Base-by-base conservation (phyloP, 2,329 filamentous ascomycete genomes). In the Eurotiales sp. region DNA sequence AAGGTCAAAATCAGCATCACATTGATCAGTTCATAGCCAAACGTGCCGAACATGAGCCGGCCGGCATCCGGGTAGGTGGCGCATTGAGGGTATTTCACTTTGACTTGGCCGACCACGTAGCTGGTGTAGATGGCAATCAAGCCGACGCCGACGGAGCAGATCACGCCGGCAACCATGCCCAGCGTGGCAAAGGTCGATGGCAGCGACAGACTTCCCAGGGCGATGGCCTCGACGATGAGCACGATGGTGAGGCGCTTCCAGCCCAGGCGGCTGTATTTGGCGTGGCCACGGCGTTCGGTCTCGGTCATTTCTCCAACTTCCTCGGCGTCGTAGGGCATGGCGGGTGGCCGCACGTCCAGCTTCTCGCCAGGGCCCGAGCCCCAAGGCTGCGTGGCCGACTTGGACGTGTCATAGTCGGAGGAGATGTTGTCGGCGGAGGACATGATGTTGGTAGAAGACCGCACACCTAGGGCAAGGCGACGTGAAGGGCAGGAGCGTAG, bases 241-340 rank as follows among this genome's bases (percentile, higher is more conserved):
- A 76, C 73, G 17, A 77, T 64, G 1, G 74, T 77, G 32, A 77
- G 63, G 19, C 73, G 70, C 59, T 77, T 76, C 77, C 78, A 81
- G 46, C 77, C 70, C 22, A 78, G 64, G 17, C 53, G 50, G 22
- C 43, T 50, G 21, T 42, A 55, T 30, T 55, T 55, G 30, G 41
- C 32, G 40, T 52, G 53, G 11, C 53, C 53, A 14, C 52, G 52
- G 21, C 53, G 50, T 30, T 55, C 53, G 44, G 40, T 36, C 53
- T 52, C 53, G 0, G 53, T 47, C 45, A 55, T 53, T 49, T 55
- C 50, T 4, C 53, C 53, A 4, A 53, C 15, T 27, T 27, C 25
- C 46, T 55, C 53, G 6, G 49, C 50, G 21, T 55, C 53, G 46
- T 50, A 55, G 25, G 46, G 27, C 6, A 49, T 8, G 17, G 4